Conservation (phyloP, 768 basidiomycete genomes). For the Scleroderma bovista region DNA sequence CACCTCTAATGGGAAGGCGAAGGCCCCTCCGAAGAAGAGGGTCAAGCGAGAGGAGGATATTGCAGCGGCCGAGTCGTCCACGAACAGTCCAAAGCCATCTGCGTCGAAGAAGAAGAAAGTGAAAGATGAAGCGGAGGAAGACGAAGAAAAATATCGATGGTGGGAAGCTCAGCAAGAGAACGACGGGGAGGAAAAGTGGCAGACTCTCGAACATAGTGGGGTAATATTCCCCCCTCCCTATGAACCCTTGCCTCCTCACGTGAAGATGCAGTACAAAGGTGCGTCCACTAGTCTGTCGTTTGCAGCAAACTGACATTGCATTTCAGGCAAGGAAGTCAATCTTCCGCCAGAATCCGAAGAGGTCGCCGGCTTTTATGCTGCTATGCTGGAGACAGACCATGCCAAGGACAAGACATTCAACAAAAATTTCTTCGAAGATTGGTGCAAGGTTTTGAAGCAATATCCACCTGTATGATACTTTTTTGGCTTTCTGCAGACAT, state of each 20-base stretch:
- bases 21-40: slow-evolving; percentile 61
- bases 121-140: slow-evolving; percentile 55
- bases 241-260: slow-evolving; percentile 68
- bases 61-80: slow-evolving; percentile 8
- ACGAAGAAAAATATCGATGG: slow-evolving; percentile 75
- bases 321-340: slow-evolving; percentile 66
- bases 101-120: slow-evolving; percentile 55
- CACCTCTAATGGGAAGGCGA: slow-evolving; percentile 40
- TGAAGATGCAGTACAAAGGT: slow-evolving; percentile 98
- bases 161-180: slow-evolving; percentile 75
- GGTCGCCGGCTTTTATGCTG: slow-evolving; percentile 93
- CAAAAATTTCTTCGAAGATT: slow-evolving; percentile 95
- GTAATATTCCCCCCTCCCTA: slow-evolving; percentile 97
- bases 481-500: slow-evolving; percentile 4
- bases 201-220: slow-evolving; percentile 90
- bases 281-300: slow-evolving; percentile 21
- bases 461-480: slow-evolving; percentile 70
- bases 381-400: slow-evolving; percentile 89
- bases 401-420: slow-evolving; percentile 84
- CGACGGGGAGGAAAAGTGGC: slow-evolving; percentile 84
- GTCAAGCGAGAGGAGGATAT: slow-evolving; percentile 39
- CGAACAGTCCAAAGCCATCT: slow-evolving; percentile 38
- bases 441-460: slow-evolving; percentile 67
- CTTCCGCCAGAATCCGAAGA: slow-evolving; percentile 89
- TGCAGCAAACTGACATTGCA: slow-evolving; percentile 11